Conservation (phyloP, 1,284 basidiomycete genomes). For the Leccinum fuscescens region DNA sequence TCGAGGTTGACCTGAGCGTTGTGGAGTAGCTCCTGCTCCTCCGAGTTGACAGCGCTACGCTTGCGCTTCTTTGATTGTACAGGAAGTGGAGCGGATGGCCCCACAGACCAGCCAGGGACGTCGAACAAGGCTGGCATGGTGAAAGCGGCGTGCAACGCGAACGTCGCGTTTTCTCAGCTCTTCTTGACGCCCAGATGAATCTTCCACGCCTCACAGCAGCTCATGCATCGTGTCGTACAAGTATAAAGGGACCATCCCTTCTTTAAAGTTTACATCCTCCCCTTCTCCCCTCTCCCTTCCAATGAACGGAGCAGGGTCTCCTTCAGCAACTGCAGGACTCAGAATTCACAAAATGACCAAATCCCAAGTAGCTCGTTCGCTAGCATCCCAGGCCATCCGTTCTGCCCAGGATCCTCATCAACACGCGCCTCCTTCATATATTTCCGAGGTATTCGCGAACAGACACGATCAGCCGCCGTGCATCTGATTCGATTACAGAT, state of each 20-base stretch:
- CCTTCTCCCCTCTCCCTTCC: neutral
- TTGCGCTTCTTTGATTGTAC: slow-evolving; percentile 65
- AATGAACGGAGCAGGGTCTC: slow-evolving; percentile 14
- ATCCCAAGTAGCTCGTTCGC: slow-evolving; percentile 1
- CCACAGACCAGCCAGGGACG: slow-evolving; percentile 69
- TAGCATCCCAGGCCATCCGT: slow-evolving; percentile 5
- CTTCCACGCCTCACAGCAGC: slow-evolving; percentile 18
- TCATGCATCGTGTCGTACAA: slow-evolving; percentile 17
- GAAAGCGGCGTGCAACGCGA: slow-evolving; percentile 19
- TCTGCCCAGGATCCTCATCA: slow-evolving; percentile 18
- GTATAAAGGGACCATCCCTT: slow-evolving; percentile 25
- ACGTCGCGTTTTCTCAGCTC: slow-evolving; percentile 20
- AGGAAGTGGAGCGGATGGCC: slow-evolving; percentile 42
- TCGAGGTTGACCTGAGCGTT: slow-evolving; percentile 70
- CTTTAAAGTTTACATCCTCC: neutral
- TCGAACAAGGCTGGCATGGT: slow-evolving; percentile 54
- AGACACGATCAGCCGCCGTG: neutral
- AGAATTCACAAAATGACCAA: slow-evolving; percentile 21
- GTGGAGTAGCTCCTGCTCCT: slow-evolving; percentile 43
- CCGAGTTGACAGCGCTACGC: slow-evolving; percentile 43
- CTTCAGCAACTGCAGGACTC: neutral
- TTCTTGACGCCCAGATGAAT: slow-evolving; percentile 4
- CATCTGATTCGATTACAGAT: slow-evolving; percentile 21
- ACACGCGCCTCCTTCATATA: slow-evolving; percentile 4
- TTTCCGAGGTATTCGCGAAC: slow-evolving; percentile 18